Percentiles rank a stretch among this genome's conserved stretches.
phyloP scores from a whole-genome alignment of 2,329 filamentous ascomycete genomes.

The Penicillium sp. region DNA sequence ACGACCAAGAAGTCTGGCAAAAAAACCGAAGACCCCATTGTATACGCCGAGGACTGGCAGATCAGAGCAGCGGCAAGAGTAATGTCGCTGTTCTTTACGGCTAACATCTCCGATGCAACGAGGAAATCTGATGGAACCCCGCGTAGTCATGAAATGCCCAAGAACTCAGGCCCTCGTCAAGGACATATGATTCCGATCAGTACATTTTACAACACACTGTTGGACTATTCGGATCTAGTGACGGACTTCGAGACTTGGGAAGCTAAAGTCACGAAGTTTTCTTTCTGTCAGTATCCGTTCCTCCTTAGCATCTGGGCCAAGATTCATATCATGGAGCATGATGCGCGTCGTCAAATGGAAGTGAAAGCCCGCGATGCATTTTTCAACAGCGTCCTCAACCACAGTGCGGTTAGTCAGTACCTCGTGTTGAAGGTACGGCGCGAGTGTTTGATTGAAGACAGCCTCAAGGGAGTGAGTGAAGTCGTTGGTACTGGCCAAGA shows the following conservation, averaged over 20 bases:
- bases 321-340: conserved; percentile 83
- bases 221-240: conserved; percentile 83
- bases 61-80: conserved; percentile 76
- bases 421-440: conserved; percentile 73
- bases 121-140: conserved; percentile 38
- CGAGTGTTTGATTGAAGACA: conserved; percentile 86
- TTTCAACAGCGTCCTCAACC: conserved; percentile 80
- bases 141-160: conserved; percentile 20
- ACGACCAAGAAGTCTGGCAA: conserved; percentile 55
- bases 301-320: conserved; percentile 90
- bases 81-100: conserved; percentile 76
- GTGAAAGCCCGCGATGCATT: conserved; percentile 84
- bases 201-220: conserved; percentile 81
- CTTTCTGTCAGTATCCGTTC: conserved; percentile 90
- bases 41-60: conserved; percentile 86
- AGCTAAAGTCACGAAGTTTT: conserved; percentile 67
- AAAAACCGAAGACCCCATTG: conserved; percentile 50
- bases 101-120: conserved; percentile 61
- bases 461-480: conserved; percentile 78
- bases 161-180: conserved; percentile 47
- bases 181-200: conserved; percentile 74
- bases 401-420: conserved; percentile 71
- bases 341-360: conserved; percentile 85
- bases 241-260: conserved; percentile 89
- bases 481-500: conserved; percentile 76